Base-by-base conservation (phyloP, 371 early-diverging fungal species). In the Smittium culicis region DNA sequence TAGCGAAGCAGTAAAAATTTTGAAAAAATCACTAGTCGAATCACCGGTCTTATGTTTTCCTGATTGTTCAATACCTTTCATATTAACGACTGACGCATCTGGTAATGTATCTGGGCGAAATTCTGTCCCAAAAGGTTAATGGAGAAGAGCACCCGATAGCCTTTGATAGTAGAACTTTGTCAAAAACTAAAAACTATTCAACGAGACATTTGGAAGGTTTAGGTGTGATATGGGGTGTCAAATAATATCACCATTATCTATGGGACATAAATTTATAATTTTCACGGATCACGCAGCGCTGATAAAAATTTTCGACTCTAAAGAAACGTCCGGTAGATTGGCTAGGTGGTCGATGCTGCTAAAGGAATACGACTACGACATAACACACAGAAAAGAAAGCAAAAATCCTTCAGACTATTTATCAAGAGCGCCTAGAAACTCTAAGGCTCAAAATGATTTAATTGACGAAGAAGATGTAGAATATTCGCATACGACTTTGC, bases 341-440 rank as follows among this genome's bases (percentile, higher is more conserved):
- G 66, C 57, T n/a, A n/a, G 57, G 24, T 66, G 66, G 66, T n/a
- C 60, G 5, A 66, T 57, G 54, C 2, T 27, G 17, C 66, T 66
- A 3, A 2, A 35, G 32, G 24, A 66, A 31, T 66, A 28, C n/a
- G 66, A 66, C 55, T 66, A 28, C 35, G n/a, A 2, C 54, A 66
- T 66, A 2, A 8, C 8, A n/a, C 66, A 66, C n/a, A 31, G 66
- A 24, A 66, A 59, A 45, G 66, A 45, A 56, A 58, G 2, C 14
- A 27, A 55, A 30, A 66, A 66, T 59, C 25, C 57, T 2, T 1
- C 66, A n/a, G 63, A 63, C n/a, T 32, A 5, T 31, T 5, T 63
- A 11, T 63, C 63, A 31, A 63, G 63, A 35, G 32, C n/a, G 20
- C 11, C 45, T 20, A 45, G 45, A 45, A 45, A 45, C 20, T 11